Conservation (phyloP, 1,139 yeast genomes). For the Suhomyces bolitotheri region DNA sequence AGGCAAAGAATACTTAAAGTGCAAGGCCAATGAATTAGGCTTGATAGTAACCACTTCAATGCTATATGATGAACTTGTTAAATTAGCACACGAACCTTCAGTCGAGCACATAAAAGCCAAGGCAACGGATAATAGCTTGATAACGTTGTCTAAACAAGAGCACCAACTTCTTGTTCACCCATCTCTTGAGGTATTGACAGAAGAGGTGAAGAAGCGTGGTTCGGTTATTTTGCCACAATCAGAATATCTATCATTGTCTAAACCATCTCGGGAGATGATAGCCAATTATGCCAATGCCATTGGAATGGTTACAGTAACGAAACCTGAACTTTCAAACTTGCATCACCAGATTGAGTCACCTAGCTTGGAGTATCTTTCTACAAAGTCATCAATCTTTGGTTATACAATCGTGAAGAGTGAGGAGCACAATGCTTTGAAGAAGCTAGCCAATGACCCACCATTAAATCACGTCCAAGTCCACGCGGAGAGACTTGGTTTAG, state of each 20-base stretch:
- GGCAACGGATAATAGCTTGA: conserved; percentile 15
- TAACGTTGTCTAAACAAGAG: conserved; percentile 8
- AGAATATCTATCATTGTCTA: conserved; percentile 8
- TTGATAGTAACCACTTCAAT: conserved; percentile 31
- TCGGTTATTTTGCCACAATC: conserved; percentile 6
- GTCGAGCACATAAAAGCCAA: conserved; percentile 18
- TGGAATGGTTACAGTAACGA: conserved; percentile 31
- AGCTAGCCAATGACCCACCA: conserved; percentile 33
- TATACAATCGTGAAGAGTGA: conserved; percentile 19
- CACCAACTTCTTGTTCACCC: conserved; percentile 10
- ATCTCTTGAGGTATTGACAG: conserved; percentile 4
- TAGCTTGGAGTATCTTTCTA: conserved; percentile 19
- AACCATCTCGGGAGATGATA: conserved; percentile 32
- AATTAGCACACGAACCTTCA: conserved; percentile 27
- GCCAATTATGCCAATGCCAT: conserved; percentile 33
- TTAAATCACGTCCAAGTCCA: conserved; percentile 35
- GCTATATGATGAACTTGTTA: conserved; percentile 31
- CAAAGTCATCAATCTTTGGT: conserved; percentile 17
- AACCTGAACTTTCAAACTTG: conserved; percentile 25
- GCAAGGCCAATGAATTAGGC: conserved; percentile 33
- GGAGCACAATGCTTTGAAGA: conserved; percentile 15
- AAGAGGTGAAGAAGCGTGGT: conserved; percentile 4
- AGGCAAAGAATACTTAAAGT: conserved; percentile 22
- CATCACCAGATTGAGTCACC: conserved; percentile 21
- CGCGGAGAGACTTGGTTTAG: conserved; percentile 38